Evolutionary conservation across 768 basidiomycete genomes (phyloP).

Genomic region (Lactifluus echinatus): DNA sequence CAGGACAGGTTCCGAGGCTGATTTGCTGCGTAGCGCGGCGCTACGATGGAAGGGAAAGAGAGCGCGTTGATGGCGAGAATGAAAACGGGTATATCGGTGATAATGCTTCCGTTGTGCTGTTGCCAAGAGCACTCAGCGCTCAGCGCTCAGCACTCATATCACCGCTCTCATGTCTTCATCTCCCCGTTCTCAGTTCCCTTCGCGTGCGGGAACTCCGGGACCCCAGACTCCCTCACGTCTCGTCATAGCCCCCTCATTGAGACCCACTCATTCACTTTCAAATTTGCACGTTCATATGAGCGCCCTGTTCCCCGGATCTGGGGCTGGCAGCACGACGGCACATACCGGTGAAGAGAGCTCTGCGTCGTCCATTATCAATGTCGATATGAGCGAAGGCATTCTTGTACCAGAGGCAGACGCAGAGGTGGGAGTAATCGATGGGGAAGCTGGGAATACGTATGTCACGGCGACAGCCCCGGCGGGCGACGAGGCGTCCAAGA

Average conservation of each 20-base stretch:
- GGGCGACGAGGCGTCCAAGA: slow-evolving; percentile 52
- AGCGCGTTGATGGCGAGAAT: not conserved
- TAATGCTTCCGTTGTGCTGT: not conserved
- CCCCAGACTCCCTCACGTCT: slow-evolving; percentile 45
- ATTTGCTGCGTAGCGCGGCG: not conserved
- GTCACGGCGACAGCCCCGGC: slow-evolving; percentile 36
- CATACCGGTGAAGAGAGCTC: slow-evolving; percentile 28
- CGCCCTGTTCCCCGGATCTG: not conserved
- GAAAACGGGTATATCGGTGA: not conserved
- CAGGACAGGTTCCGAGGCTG: not conserved
- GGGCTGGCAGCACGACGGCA: not conserved
- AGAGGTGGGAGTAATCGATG: slow-evolving; percentile 46
- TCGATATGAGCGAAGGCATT: slow-evolving; percentile 60
- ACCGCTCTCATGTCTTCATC: not conserved
- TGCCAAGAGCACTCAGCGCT: too few relatives aligned
- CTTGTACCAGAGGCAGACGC: slow-evolving; percentile 62
- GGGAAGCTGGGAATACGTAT: slow-evolving; percentile 44
- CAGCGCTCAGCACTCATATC: too few relatives aligned
- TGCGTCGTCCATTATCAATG: slow-evolving; percentile 60
- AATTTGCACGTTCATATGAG: slow-evolving; percentile 43
- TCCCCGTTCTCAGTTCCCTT: slow-evolving; percentile 28
- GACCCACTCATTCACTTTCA: slow-evolving; percentile 47
- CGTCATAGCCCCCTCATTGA: slow-evolving; percentile 40
- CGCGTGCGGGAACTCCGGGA: slow-evolving; percentile 32
- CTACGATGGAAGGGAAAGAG: not conserved